Evolutionary conservation across 768 basidiomycete species (phyloP).

Genomic region (Tylopilus rubrobrunneus): DNA sequence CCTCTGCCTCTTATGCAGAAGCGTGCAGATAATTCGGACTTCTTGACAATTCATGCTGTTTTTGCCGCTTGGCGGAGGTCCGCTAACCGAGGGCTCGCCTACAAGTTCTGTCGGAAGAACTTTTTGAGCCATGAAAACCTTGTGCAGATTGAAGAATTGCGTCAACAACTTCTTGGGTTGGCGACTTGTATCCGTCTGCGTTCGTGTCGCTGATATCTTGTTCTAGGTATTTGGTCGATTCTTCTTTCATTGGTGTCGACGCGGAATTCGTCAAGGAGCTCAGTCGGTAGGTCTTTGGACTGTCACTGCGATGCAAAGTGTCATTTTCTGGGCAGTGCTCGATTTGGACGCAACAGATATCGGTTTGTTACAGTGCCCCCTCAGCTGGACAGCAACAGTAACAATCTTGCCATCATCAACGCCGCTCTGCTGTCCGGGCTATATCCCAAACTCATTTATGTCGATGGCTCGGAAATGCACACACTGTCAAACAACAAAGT

Average conservation of each 20-base stretch:
- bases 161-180: slow-evolving; percentile 82
- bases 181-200: slow-evolving; percentile 7
- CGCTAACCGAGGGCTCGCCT: slow-evolving; percentile 54
- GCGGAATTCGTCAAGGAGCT: slow-evolving; percentile 64
- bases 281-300: slow-evolving; percentile 43
- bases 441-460: slow-evolving; percentile 82
- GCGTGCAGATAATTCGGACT: slow-evolving; percentile 83
- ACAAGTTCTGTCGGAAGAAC: slow-evolving; percentile 76
- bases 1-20: background rate
- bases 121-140: slow-evolving; percentile 90
- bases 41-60: slow-evolving; percentile 88
- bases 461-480: slow-evolving; percentile 56
- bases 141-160: slow-evolving; percentile 93
- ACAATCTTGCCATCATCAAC: slow-evolving; percentile 62
- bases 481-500: slow-evolving; percentile 81
- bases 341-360: slow-evolving; percentile 69
- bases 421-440: slow-evolving; percentile 83
- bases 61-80: slow-evolving; percentile 84
- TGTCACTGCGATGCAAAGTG: background rate
- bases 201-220: background rate
- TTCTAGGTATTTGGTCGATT: slow-evolving; percentile 80
- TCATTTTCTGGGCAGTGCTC: slow-evolving; percentile 45
- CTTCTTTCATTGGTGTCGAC: slow-evolving; percentile 74
- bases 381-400: slow-evolving; percentile 66
- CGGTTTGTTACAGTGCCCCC: slow-evolving; percentile 75